These are phyloP conservation scores for Aspergillus funiculosus DNA, from an alignment of 495 filamentous ascomycete genomes.

Conservation along the genomic window DNA sequence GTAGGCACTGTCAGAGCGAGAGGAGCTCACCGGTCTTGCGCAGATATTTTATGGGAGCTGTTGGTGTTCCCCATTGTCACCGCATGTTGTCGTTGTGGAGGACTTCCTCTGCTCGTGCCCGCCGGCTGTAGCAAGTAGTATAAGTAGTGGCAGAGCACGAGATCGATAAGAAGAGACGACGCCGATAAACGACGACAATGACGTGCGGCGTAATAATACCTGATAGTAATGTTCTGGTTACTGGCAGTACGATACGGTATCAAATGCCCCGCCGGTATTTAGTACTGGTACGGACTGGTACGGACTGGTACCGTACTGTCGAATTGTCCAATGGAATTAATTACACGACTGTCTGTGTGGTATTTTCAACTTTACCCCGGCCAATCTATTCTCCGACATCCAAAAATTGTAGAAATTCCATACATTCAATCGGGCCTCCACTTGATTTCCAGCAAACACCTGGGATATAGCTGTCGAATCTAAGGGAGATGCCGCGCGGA, in stretches of 20 bases:
- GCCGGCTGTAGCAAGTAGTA: too few species aligned
- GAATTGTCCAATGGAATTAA: neutral
- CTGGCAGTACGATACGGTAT: neutral
- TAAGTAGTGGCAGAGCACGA: too few species aligned
- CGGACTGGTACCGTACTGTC: neutral
- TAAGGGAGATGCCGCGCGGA: constrained; percentile 28
- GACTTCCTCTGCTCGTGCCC: neutral
- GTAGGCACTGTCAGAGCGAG: too few species aligned
- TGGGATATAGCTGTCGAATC: neutral
- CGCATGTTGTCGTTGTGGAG: constrained; percentile 28
- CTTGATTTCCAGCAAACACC: neutral
- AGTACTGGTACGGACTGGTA: too few species aligned
- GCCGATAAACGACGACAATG: constrained; percentile 5
- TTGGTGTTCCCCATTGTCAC: constrained; percentile 58
- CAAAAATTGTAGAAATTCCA: constrained; percentile 20
- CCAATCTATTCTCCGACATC: constrained; percentile 19
- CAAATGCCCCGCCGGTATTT: neutral
- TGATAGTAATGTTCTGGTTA: too few species aligned
- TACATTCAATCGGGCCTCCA: neutral
- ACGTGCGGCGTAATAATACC: too few species aligned
- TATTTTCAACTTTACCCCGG: constrained; percentile 12
- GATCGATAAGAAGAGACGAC: too few species aligned
- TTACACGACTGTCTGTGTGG: neutral
- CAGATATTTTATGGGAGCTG: constrained; percentile 64
- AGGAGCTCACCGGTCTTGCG: constrained; percentile 58